These are phyloP conservation scores for Fusarium aywerte DNA, from an alignment of 2,329 filamentous ascomycete genomes.

Conservation along the genomic window DNA sequence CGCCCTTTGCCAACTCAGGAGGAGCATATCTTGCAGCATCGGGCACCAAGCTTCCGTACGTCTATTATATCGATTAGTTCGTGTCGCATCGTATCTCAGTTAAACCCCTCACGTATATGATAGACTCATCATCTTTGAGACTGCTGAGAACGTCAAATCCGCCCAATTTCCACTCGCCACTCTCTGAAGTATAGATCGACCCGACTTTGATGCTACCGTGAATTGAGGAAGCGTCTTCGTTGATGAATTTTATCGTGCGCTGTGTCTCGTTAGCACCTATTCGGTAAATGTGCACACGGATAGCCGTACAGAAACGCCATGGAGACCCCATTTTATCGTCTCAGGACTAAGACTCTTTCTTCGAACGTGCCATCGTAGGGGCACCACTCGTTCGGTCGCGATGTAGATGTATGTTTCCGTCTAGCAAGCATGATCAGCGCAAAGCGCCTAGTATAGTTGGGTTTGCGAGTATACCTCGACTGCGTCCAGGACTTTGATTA, in stretches of 20 bases:
- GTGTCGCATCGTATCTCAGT: not conserved
- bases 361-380: constrained; percentile 89
- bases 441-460: not conserved
- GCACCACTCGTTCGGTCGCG: constrained; percentile 88
- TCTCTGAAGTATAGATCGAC: constrained; percentile 93
- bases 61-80: constrained; percentile 60
- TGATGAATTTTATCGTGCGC: constrained; percentile 96
- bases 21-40: constrained; percentile 86
- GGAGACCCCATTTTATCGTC: constrained; percentile 96
- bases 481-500: constrained; percentile 93
- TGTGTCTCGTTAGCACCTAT: constrained; percentile 51
- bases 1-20: constrained; percentile 84
- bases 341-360: constrained; percentile 88
- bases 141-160: constrained; percentile 95
- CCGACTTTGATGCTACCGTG: constrained; percentile 87
- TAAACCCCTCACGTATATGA: constrained; percentile 75
- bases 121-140: constrained; percentile 93
- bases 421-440: constrained; percentile 57
- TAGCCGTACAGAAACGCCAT: constrained; percentile 77
- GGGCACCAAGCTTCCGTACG: constrained; percentile 86
- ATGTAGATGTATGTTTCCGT: constrained; percentile 97
- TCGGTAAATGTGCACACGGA: not conserved
- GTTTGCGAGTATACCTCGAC: constrained; percentile 74
- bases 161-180: constrained; percentile 96
- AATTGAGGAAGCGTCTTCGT: constrained; percentile 89